Conservation (phyloP, 116 monocot species). For the Iris pallida region DNA sequence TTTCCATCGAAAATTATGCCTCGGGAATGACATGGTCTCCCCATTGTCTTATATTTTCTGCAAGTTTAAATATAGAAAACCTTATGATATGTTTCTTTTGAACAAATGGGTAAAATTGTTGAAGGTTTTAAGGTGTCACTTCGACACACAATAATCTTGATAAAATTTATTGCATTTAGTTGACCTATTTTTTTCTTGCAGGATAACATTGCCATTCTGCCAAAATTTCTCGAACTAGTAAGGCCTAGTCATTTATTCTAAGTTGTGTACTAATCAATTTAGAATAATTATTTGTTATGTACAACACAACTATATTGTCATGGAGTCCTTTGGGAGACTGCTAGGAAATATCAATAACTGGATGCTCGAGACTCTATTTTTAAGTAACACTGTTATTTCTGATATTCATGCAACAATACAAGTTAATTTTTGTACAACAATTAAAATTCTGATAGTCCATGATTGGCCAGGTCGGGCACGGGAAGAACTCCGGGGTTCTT, state of each 20-base stretch:
- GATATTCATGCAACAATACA: not conserved
- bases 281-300: not conserved
- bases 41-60: not conserved
- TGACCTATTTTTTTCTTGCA: not conserved
- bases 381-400: not conserved
- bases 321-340: not conserved
- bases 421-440: not conserved
- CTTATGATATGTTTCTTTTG: not conserved
- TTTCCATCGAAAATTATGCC: too few species aligned
- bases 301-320: not conserved
- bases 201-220: not conserved
- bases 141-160: not conserved
- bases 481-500: slow-evolving; percentile 60
- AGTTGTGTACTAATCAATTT: not conserved
- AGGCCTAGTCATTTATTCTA: not conserved
- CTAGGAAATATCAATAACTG: not conserved
- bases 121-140: not conserved
- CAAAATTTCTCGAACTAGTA: not conserved
- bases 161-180: not conserved
- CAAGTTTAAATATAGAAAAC: not conserved
- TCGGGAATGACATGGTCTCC: too few species aligned
- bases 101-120: not conserved
- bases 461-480: slow-evolving; percentile 53
- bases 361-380: not conserved
- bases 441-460: not conserved